phyloP scores from a whole-genome alignment of 371 early-diverging fungal genomes.

The Mucor circinelloides region DNA sequence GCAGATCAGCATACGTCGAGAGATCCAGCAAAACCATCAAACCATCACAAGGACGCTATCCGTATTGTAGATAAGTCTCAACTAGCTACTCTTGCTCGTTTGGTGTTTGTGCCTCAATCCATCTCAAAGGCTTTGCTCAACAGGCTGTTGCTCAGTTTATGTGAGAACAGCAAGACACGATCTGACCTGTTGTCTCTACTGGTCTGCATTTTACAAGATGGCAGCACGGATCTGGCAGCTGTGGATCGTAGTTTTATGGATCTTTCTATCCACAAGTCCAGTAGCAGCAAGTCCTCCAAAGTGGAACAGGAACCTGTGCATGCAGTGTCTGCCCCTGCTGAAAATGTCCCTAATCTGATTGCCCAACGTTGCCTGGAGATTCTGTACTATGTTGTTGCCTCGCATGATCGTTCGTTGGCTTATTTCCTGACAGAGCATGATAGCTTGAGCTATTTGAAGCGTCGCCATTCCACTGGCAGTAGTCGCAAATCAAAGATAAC shows the following conservation, averaged over 20 bases:
- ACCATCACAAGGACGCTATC: constrained; percentile 59
- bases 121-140: constrained; percentile 73
- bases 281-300: background rate
- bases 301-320: background rate
- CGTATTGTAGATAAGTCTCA: constrained; percentile 84
- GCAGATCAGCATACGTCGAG: background rate
- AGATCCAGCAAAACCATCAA: background rate
- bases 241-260: constrained; percentile 72
- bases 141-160: constrained; percentile 80
- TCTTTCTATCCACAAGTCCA: background rate
- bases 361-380: constrained; percentile 88
- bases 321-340: constrained; percentile 8
- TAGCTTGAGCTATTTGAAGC: constrained; percentile 22
- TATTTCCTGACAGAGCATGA: constrained; percentile 82
- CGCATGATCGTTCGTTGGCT: constrained; percentile 62
- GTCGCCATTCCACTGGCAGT: background rate
- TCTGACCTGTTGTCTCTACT: constrained; percentile 82
- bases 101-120: constrained; percentile 83
- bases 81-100: constrained; percentile 80
- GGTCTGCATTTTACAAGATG: constrained; percentile 84
- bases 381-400: constrained; percentile 72
- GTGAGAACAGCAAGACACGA: constrained; percentile 88
- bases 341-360: constrained; percentile 77
- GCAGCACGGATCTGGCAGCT: constrained; percentile 75
- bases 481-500: constrained; percentile 24